phyloP scores from a whole-genome alignment of 202 grass and related monocot species.

The Carex arenaria region DNA sequence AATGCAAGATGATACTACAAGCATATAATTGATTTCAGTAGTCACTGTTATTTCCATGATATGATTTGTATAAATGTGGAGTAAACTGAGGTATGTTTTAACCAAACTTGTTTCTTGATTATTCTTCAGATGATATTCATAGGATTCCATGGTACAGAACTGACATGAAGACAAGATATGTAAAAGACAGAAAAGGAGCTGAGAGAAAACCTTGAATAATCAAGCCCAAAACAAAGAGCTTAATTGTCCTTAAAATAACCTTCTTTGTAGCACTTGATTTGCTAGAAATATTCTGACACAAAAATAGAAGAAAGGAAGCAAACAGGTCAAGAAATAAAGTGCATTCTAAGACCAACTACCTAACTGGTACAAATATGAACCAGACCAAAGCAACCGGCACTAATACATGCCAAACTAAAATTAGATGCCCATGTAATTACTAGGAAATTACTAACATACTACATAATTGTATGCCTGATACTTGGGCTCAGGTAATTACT shows the following conservation, averaged over 20 bases:
- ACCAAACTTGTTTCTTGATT: background rate
- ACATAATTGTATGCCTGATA: background rate
- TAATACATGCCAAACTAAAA: background rate
- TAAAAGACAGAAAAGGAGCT: background rate
- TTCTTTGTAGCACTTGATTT: slow-evolving; percentile 68
- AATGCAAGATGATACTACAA: background rate
- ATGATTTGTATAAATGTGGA: background rate
- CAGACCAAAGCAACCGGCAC: background rate
- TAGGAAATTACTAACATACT: background rate
- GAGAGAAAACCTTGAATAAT: slow-evolving; percentile 72
- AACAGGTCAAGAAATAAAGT: background rate
- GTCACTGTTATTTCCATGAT: background rate
- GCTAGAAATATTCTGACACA: slow-evolving; percentile 65
- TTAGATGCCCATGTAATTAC: background rate
- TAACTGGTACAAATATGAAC: background rate
- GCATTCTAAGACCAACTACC: background rate
- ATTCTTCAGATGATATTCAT: background rate
- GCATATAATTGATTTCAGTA: background rate
- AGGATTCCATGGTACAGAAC: background rate
- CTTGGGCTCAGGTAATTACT: background rate
- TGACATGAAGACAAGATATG: background rate
- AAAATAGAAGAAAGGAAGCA: slow-evolving; percentile 16
- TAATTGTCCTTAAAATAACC: slow-evolving; percentile 58
- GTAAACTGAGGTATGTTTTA: background rate
- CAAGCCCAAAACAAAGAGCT: slow-evolving; percentile 80